Evolutionary conservation across 2,329 filamentous ascomycete species (phyloP), one percentile per base, ranked within the genome.

Genomic region (Penicillium sp.): DNA sequence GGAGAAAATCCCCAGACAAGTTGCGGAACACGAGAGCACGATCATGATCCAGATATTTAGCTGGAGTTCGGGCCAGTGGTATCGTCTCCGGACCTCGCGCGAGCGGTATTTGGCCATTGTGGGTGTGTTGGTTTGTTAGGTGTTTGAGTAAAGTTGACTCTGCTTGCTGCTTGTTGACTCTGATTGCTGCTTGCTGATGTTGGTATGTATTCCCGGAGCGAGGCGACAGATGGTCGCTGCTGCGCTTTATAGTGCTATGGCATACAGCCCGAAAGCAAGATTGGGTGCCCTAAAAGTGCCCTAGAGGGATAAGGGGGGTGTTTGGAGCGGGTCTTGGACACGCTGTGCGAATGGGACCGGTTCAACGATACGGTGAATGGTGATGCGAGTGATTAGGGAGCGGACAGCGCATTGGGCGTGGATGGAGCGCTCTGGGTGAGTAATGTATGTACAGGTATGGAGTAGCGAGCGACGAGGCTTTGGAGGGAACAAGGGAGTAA

Each of bases 31-130:
- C 1, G 78, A 80, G 14, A 87, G 75, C 68, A 87, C 84, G 60
- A 86, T 75, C 61, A 87, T 80, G 49, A 83, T 81, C 84, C 84
- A 88, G 64, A 85, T 71, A 64, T 87, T 86, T 60, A 88, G 77
- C 64, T 86, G 83, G 45, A 82, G 75, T 69, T 87, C 83, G 3
- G 84, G 84, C 84, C 84, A 88, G 73, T 80, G 81, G 74, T 86
- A 87, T 63, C 79, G 72, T 18, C 75, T 72, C 29, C 70, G 70
- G 4, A 59, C 56, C 55, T 71, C 67, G 63, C 51, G 66, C 54
- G 40, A 68, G 58, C 38, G 70, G 59, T 40, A 34, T 40, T 40
- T 40, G 4, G 69, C 62, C 69, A 73, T 75, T 55, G 59, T 54
- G 53, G 16, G n/a, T 21, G 13, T 46, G 10, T 24, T 36, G 29